These are phyloP conservation scores for Isabelozyma heimii DNA, from an alignment of 805 yeast genomes.

Conservation along the genomic window DNA sequence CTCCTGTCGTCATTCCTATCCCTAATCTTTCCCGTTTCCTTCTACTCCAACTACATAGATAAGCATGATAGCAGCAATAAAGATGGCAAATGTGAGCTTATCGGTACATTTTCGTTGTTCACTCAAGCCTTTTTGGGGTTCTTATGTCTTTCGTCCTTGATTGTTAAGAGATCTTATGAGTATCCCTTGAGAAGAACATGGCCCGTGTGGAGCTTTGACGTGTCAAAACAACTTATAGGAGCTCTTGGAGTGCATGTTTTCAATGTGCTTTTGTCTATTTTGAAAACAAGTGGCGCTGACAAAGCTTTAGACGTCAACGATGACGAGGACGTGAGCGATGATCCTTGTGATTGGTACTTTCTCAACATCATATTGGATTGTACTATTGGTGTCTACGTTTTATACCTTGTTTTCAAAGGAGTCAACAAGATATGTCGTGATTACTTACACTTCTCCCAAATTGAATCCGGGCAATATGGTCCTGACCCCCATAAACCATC, in stretches of 20 bases:
- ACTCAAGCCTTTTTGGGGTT: conserved; percentile 78
- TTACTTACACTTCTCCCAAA: conserved; percentile 38
- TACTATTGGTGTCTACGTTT: conserved; percentile 86
- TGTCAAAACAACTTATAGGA: conserved; percentile 85
- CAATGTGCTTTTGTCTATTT: conserved; percentile 68
- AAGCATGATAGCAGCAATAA: conserved; percentile 7
- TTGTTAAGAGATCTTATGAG: conserved; percentile 75
- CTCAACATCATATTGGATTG: conserved; percentile 86
- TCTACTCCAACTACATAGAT: background rate
- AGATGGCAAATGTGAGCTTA: conserved; percentile 39
- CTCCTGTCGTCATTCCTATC: conserved; percentile 3
- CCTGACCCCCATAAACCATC: conserved; percentile 55
- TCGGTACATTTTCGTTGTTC: conserved; percentile 83
- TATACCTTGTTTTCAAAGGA: conserved; percentile 50
- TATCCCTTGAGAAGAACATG: conserved; percentile 79
- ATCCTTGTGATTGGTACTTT: conserved; percentile 95
- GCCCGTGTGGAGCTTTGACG: conserved; percentile 87
- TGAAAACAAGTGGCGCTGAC: conserved; percentile 35
- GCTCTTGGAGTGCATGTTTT: conserved; percentile 80
- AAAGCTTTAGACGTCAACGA: conserved; percentile 7
- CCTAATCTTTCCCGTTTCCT: conserved; percentile 1
- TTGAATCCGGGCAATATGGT: conserved; percentile 63
- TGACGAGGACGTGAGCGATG: conserved; percentile 35
- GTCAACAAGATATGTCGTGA: conserved; percentile 44
- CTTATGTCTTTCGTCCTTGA: conserved; percentile 68